phyloP scores from a whole-genome alignment of 108 stramenopile species.

The Cyclotella distinguenda region DNA sequence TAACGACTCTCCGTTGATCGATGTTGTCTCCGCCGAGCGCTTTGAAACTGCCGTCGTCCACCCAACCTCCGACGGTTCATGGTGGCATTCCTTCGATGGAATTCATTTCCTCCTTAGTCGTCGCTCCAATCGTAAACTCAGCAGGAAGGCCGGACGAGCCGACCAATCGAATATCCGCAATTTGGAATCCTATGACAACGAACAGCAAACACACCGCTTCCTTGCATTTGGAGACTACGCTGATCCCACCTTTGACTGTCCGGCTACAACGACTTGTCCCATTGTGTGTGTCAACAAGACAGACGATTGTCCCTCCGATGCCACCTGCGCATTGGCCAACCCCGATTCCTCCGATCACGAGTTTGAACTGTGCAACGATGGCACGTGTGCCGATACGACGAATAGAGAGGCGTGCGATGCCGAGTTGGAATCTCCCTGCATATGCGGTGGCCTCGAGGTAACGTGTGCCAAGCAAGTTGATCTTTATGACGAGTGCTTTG shows the following conservation, averaged over 20 bases:
- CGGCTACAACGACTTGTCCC: slow-evolving; percentile 52
- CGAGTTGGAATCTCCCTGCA: slow-evolving; percentile 25
- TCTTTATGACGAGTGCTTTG: slow-evolving; percentile 19
- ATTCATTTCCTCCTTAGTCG: slow-evolving; percentile 18
- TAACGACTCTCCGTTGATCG: too few relatives aligned
- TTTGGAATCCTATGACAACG: background rate
- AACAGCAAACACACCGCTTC: slow-evolving; percentile 16
- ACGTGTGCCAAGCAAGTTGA: slow-evolving; percentile 31
- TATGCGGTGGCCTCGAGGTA: slow-evolving; percentile 9
- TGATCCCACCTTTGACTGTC: slow-evolving; percentile 50
- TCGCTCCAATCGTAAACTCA: background rate
- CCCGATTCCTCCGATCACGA: slow-evolving; percentile 12
- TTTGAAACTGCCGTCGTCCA: too few relatives aligned
- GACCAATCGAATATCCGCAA: background rate
- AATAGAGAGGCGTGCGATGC: slow-evolving; percentile 37
- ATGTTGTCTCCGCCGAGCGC: too few relatives aligned
- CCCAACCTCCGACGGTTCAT: background rate
- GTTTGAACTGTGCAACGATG: slow-evolving; percentile 50
- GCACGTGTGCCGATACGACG: slow-evolving; percentile 44
- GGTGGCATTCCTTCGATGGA: slow-evolving; percentile 32
- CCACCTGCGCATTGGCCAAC: slow-evolving; percentile 6
- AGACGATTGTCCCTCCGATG: slow-evolving; percentile 42
- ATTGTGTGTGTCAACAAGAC: slow-evolving; percentile 47
- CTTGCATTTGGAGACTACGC: slow-evolving; percentile 51
- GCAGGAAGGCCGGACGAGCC: background rate